Conservation (phyloP, 805 yeast genomes). For the Scheffersomyces coipomensis region DNA sequence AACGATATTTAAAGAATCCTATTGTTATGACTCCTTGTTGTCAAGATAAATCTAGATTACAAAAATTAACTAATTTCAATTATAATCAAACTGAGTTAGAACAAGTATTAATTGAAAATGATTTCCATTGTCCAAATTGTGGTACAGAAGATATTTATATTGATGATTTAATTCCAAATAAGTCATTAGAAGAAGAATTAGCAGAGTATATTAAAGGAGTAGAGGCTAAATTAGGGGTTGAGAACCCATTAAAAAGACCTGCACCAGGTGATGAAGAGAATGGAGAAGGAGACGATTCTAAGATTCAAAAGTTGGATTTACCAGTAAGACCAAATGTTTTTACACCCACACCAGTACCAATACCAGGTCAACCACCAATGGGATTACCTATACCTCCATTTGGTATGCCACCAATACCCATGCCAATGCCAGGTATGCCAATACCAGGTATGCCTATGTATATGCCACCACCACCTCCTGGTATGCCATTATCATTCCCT, state of each 20-base stretch:
- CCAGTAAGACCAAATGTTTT: slow-evolving; percentile 13
- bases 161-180: slow-evolving; percentile 66
- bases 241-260: slow-evolving; percentile 28
- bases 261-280: slow-evolving; percentile 9
- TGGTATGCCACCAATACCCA: slow-evolving; percentile 15
- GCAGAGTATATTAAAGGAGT: slow-evolving; percentile 45
- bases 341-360: slow-evolving; percentile 8
- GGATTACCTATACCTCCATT: slow-evolving; percentile 14
- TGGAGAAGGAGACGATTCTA: slow-evolving; percentile 19
- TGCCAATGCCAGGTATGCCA: slow-evolving; percentile 20
- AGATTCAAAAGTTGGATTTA: slow-evolving; percentile 22
- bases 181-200: slow-evolving; percentile 56
- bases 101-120: slow-evolving; percentile 65
- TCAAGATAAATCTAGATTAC: slow-evolving; percentile 51
- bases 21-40: slow-evolving; percentile 82
- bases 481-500: neutral
- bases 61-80: slow-evolving; percentile 45
- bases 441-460: slow-evolving; percentile 11
- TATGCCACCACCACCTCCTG: slow-evolving; percentile 2
- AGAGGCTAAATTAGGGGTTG: slow-evolving; percentile 30
- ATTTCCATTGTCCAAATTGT: slow-evolving; percentile 91
- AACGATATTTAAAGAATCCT: slow-evolving; percentile 65
- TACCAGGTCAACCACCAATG: slow-evolving; percentile 9
- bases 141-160: slow-evolving; percentile 67
- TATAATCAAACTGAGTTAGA: slow-evolving; percentile 39